Evolutionary conservation across 2,329 filamentous ascomycete species (phyloP).

Genomic region (Calonectria hongkongensis): DNA sequence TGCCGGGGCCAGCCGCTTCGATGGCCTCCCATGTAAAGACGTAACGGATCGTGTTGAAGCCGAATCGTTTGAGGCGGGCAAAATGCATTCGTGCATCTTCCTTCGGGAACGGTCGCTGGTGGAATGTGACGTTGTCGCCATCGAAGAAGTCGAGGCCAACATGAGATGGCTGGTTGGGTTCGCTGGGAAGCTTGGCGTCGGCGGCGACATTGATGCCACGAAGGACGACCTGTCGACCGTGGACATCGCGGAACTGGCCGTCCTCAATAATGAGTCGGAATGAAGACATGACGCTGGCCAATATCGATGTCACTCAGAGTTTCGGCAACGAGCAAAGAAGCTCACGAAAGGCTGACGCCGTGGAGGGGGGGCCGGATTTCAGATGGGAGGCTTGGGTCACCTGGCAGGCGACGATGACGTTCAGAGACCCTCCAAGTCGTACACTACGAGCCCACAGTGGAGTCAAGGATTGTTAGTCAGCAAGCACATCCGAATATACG

Average conservation of each 20-base stretch:
- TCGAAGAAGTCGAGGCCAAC: slow-evolving; percentile 89
- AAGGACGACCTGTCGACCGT: slow-evolving; percentile 90
- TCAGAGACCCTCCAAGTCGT: slow-evolving; percentile 41
- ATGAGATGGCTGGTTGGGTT: slow-evolving; percentile 88
- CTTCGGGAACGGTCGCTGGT: slow-evolving; percentile 87
- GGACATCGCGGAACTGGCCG: slow-evolving; percentile 85
- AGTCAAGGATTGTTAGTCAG: slow-evolving; percentile 47
- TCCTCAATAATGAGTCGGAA: slow-evolving; percentile 90
- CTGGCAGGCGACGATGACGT: slow-evolving; percentile 50
- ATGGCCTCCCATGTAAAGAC: slow-evolving; percentile 99
- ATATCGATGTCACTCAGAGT: slow-evolving; percentile 5
- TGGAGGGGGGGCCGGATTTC: slow-evolving; percentile 43
- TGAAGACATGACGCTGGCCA: slow-evolving; percentile 75
- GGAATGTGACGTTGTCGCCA: slow-evolving; percentile 92
- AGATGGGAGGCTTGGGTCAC: slow-evolving; percentile 39
- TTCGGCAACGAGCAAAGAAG: slow-evolving; percentile 19
- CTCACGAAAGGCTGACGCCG: slow-evolving; percentile 25
- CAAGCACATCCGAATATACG: slow-evolving; percentile 17
- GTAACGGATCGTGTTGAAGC: slow-evolving; percentile 97
- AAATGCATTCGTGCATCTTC: slow-evolving; percentile 92
- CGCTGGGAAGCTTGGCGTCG: slow-evolving; percentile 91
- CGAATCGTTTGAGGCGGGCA: slow-evolving; percentile 87
- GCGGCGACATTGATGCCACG: slow-evolving; percentile 96
- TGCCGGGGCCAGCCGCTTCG: slow-evolving; percentile 91
- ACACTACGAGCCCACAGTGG: slow-evolving; percentile 33